Evolutionary conservation across 306 rosid species (phyloP), one percentile per base, ranked within the genome.

Genomic region (Glycyrrhiza uralensis): DNA sequence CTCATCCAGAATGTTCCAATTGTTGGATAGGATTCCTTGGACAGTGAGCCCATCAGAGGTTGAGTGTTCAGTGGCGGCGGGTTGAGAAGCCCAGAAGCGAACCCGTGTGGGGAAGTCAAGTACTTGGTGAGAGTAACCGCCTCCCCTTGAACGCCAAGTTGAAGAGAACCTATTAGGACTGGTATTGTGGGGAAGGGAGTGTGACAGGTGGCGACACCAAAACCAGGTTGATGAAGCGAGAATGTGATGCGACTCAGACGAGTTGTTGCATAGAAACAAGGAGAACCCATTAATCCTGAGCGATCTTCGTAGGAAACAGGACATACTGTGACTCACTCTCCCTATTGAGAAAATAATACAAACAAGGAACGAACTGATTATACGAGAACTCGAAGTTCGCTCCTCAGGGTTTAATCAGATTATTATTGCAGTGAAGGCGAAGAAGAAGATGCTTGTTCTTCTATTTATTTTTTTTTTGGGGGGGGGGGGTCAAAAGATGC

Each of bases 31-130:
- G 57, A 91, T 91, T 65, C 87, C 78, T 28, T 87, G 85, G 18
- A 85, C 90, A 0, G 97, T 91, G 55, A 94, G 91, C 64, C 96
- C 96, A 61, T 88, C 97, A 1, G 90, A 82, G 42, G 95, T 89
- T 49, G 96, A 86, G 18, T 64, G 87, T 35, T 87, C 86, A 7
- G 72, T 12, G 74, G 84, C 50, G 44, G 73, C 75, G 75, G 82
- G 66, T 54, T 79, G 85, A 17, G 95, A 81, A 7, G 80, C 63
- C 60, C 81, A 86, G 3, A 60, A 82, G 30, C 91, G 90, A 72
- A 56, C 33, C 45, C 9, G 45, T 32, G 78, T 28, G 19, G 71
- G 61, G 29, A 19, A 76, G 7, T 24, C 64, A 18, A n/a, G n/a
- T 51, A 32, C 6, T 28, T 44, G 80, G 55, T 14, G 75, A 42